A percentile compares a stretch with the other conserved stretches of the same genome.
phyloP scores from a whole-genome alignment of 192 early-diverging fungal genomes.

The Gonapodya sp. region DNA sequence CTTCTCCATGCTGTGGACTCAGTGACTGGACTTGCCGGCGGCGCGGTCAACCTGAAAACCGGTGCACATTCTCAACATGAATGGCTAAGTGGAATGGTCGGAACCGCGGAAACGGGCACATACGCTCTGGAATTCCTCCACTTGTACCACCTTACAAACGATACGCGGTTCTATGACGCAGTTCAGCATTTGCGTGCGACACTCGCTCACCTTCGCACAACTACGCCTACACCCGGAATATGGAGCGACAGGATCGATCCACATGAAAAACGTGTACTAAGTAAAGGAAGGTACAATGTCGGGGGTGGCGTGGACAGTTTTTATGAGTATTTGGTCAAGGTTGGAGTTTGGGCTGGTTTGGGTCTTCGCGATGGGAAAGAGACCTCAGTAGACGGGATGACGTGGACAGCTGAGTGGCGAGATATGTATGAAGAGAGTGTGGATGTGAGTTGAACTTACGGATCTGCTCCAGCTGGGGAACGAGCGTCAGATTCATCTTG shows the following conservation, averaged over 20 bases:
- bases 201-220: not conserved
- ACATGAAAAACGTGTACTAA: not conserved
- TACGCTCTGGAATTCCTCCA: not conserved
- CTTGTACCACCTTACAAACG: not conserved
- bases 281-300: not conserved
- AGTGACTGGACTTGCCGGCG: not conserved
- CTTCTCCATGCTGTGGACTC: not conserved
- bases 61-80: not conserved
- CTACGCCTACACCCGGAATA: not conserved
- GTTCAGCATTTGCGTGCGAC: not conserved
- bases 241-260: constrained; percentile 1
- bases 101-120: not conserved
- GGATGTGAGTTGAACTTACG: not conserved
- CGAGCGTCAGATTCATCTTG: not conserved
- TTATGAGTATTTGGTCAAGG: constrained; percentile 8
- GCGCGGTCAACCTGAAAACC: not conserved
- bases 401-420: not conserved
- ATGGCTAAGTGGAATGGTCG: not conserved
- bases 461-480: not conserved
- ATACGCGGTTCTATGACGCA: not conserved
- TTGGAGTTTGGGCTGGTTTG: not conserved
- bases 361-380: not conserved
- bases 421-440: not conserved
- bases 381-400: not conserved
- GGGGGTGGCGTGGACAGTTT: constrained; percentile 7